Percentiles rank a stretch among this genome's conserved stretches.
Evolutionary conservation across 176 grass and related monocot species (phyloP).

Genomic region (Oryza australiensis): DNA sequence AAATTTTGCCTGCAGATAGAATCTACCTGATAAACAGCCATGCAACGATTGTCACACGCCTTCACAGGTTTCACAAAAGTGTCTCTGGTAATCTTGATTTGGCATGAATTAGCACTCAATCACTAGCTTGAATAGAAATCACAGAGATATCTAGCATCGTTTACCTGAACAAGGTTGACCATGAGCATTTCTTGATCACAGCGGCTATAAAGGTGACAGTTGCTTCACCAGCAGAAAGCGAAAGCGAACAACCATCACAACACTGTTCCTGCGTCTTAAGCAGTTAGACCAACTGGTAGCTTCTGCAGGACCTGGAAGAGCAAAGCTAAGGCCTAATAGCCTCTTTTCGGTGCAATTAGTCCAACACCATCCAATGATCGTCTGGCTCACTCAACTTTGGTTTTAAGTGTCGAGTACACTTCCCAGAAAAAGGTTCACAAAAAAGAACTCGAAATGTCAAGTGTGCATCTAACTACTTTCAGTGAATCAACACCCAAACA

Average conservation of each 20-base stretch:
- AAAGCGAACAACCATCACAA: slow-evolving; percentile 24
- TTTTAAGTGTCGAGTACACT: background rate
- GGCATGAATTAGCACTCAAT: background rate
- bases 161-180: background rate
- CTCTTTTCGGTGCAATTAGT: background rate
- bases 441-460: background rate
- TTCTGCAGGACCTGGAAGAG: slow-evolving; percentile 15
- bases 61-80: background rate
- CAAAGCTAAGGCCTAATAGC: background rate
- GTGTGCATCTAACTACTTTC: background rate
- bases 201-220: background rate
- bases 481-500: background rate
- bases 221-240: slow-evolving; percentile 33
- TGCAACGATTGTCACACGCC: slow-evolving; percentile 16
- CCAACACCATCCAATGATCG: slow-evolving; percentile 5
- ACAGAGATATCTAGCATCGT: background rate
- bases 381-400: slow-evolving; percentile 12
- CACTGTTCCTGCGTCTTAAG: slow-evolving; percentile 38
- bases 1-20: slow-evolving; percentile 18
- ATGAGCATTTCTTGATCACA: slow-evolving; percentile 12
- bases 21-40: slow-evolving; percentile 3
- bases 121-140: background rate
- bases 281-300: slow-evolving; percentile 31
- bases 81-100: background rate
- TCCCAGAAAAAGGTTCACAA: background rate